Base-by-base conservation (phyloP, 2,329 filamentous ascomycete species). In the Colletotrichum gigasporum region DNA sequence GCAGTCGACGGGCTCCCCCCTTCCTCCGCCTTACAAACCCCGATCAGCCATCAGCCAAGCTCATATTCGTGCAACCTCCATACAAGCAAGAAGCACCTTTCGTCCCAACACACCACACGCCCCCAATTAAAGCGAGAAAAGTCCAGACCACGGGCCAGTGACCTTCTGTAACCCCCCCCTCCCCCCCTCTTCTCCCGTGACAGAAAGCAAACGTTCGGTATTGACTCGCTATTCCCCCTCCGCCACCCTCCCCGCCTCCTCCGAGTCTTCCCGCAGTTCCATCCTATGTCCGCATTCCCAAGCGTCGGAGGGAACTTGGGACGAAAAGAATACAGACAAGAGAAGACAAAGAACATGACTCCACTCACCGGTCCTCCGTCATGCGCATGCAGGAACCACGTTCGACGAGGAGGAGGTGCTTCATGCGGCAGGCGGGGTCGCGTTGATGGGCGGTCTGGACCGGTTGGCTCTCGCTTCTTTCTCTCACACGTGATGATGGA, bases 281-380 rank as follows among this genome's bases (percentile, higher is more conserved):
- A n/a, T n/a, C n/a, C n/a, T n/a, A n/a, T n/a, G n/a, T n/a, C 3
- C 12, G 14, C 18, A 16, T 30, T 32, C 14, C 14, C 14, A 18
- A 50, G 61, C 56, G 54, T 64, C 24, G 56, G 56, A 64, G 20
- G 47, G 61, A 50, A 64, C 56, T 61, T 64, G 32, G 56, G 56
- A 64, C 28, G 47, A 64, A 26, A 12, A 14, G 39, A 24, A 18
- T n/a, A 41, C 28, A 41, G 20, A 26, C 12, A n/a, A 22, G 16
- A 37, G 24, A 16, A 44, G n/a, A n/a, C n/a, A 51, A 16, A 6
- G 20, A 30, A 55, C 56, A 54, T 54, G 61, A 61, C 56, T 61
- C 56, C 41, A 35, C 48, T 20, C 26, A 42, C 24, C 37, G 47
- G 47, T 18, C 37, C 35, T 41, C 32, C 26, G 26, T 61, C 61